Conservation (phyloP, 2,329 filamentous ascomycete genomes). For the Beauveria sp. region DNA sequence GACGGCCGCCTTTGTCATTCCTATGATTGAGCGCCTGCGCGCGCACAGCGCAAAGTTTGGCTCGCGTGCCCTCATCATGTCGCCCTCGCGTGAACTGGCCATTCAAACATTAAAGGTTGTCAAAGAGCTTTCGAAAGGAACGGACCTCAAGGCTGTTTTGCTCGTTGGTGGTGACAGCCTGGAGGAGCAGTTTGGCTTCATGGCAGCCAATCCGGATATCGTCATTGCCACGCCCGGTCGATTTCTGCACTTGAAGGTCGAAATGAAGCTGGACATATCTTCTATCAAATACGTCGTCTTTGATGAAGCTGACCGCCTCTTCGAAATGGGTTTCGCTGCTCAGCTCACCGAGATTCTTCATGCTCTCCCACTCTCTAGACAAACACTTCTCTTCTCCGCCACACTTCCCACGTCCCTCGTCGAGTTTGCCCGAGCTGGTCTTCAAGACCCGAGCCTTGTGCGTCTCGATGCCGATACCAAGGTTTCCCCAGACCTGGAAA, state of each 20-base stretch:
- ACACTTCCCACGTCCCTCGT: conserved; percentile 90
- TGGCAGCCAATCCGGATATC: conserved; percentile 93
- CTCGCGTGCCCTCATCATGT: conserved; percentile 78
- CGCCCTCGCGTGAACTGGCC: conserved; percentile 87
- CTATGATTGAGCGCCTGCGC: conserved; percentile 93
- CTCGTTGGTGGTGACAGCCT: conserved; percentile 92
- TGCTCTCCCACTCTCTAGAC: conserved; percentile 72
- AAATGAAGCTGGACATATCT: conserved; percentile 88
- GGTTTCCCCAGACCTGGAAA: conserved; percentile 91
- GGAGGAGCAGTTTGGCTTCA: conserved; percentile 88
- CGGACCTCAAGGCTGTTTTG: conserved; percentile 82
- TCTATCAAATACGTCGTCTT: conserved; percentile 94
- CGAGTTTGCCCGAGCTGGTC: conserved; percentile 87
- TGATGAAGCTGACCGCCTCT: conserved; percentile 92
- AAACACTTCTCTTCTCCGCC: conserved; percentile 91
- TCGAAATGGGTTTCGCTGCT: conserved; percentile 96
- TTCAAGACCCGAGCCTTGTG: conserved; percentile 87
- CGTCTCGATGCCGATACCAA: conserved; percentile 92
- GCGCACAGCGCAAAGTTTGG: conserved; percentile 82
- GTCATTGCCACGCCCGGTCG: conserved; percentile 95
- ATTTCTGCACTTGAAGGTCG: conserved; percentile 93
- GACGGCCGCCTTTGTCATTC: conserved; percentile 95
- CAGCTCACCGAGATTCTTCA: conserved; percentile 91
- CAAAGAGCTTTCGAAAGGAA: conserved; percentile 85
- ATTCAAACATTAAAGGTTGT: conserved; percentile 94